Conservation (phyloP, 2,329 filamentous ascomycete species). For the Epichloe festucae region DNA sequence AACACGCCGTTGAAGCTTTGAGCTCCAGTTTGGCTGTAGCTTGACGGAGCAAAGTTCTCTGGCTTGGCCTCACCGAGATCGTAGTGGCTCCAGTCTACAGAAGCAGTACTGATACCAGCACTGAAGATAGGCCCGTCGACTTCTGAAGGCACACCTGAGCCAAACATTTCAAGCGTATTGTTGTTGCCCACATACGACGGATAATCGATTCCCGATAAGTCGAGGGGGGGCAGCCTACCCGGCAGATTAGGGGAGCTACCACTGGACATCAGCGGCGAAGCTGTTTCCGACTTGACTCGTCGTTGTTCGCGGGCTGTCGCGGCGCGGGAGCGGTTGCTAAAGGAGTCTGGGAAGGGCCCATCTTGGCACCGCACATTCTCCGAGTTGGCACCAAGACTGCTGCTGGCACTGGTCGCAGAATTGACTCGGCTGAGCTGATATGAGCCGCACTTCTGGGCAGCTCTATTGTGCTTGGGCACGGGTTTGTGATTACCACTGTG, state of each 20-base stretch:
- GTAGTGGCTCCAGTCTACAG: conserved; percentile 33
- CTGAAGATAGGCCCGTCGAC: conserved; percentile 48
- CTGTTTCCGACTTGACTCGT: conserved; percentile 47
- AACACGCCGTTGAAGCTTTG: conserved; percentile 38
- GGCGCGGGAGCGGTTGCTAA: conserved; percentile 21
- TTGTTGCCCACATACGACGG: conserved; percentile 32
- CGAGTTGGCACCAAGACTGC: conserved; percentile 32
- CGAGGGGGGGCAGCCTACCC: conserved; percentile 39
- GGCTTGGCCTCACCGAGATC: conserved; percentile 32
- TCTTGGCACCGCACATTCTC: conserved; percentile 28
- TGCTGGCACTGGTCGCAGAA: conserved; percentile 40
- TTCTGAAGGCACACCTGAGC: conserved; percentile 32
- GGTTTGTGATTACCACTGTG: conserved; percentile 53
- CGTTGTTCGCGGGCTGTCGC: conserved; percentile 33
- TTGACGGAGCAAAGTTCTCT: conserved; percentile 38
- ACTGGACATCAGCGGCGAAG: conserved; percentile 42
- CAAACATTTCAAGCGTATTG: conserved; percentile 38
- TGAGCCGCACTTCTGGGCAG: conserved; percentile 48
- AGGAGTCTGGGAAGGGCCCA: conserved; percentile 19
- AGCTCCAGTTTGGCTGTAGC: conserved; percentile 39
- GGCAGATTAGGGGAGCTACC: conserved; percentile 39
- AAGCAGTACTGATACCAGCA: conserved; percentile 44
- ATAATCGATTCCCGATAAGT: conserved; percentile 43
- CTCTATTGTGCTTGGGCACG: conserved; percentile 45
- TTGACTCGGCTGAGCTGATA: conserved; percentile 48